Evolutionary conservation across 1,139 yeast genomes (phyloP), one percentile per base, ranked within the genome.

Genomic region (Kodamaea arcana): DNA sequence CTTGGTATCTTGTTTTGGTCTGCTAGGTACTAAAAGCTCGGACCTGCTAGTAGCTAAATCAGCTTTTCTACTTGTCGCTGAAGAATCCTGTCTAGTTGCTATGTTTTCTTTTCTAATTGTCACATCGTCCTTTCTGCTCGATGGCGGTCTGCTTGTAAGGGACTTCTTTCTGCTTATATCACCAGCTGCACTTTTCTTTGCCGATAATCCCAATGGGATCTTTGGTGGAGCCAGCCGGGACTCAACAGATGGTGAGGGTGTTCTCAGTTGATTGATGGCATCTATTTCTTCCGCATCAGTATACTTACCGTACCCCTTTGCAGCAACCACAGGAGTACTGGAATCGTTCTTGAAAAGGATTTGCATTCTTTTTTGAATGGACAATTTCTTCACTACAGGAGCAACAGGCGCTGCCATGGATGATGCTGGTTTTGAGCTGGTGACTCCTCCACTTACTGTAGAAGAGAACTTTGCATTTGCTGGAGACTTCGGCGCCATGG

Each of bases 271-370:
- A 35, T 69, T 69, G 15, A 69, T 69, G 2, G 70, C 70, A 4
- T 57, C 60, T 15, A 69, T 48, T 33, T 69, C 74, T n/a, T 62
- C 69, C n/a, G 46, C 48, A 35, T 75, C 83, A 1, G 88, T 81
- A 51, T 71, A 83, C 47, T 75, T 75, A 3, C 94, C 94, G 51
- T 85, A 85, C 0, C 94, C 94, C 12, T 63, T 59, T 0, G 94
- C 94, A 0, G 88, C 79, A 47, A 74, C 78, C 15, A 65, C 53
- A 0, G 72, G 62, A 15, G 15, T 14, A 13, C 17, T 25, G 15
- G 11, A n/a, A 9, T 15, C 15, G 21, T 15, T 23, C 2, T 22
- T 31, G 43, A 84, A 61, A 27, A 83, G 65, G 44, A 72, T 69
- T 38, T 80, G 82, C 51, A 83, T 82, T 42, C 94, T 66, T 47